phyloP scores from a whole-genome alignment of 2,329 filamentous ascomycete species.

The Dothideomycetes sp. region DNA sequence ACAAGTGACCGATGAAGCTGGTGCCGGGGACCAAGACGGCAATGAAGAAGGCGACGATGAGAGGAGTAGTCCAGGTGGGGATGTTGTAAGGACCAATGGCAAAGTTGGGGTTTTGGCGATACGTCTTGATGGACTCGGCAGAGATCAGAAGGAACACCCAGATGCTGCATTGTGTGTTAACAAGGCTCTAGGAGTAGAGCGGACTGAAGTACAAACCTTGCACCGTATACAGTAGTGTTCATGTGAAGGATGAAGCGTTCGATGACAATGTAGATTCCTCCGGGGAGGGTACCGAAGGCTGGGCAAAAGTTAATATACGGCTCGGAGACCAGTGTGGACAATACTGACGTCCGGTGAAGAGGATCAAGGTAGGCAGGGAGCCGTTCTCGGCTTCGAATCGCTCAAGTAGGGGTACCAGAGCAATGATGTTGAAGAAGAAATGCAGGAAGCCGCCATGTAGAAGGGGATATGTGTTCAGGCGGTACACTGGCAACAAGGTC shows the following conservation, averaged over 20 bases:
- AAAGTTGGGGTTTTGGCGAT: conserved; percentile 70
- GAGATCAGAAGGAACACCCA: conserved; percentile 88
- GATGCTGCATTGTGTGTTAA: conserved; percentile 46
- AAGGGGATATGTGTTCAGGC: conserved; percentile 84
- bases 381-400: conserved; percentile 90
- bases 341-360: conserved; percentile 82
- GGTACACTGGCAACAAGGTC: conserved; percentile 58
- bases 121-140: conserved; percentile 78
- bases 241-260: conserved; percentile 63
- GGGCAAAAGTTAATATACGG: background rate
- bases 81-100: conserved; percentile 58
- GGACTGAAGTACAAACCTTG: conserved; percentile 51
- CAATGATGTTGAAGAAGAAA: conserved; percentile 66
- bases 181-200: background rate
- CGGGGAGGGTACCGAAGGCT: conserved; percentile 55
- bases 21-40: conserved; percentile 70
- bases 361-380: conserved; percentile 73
- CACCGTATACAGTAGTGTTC: conserved; percentile 69
- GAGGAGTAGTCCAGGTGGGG: conserved; percentile 83
- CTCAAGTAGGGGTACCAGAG: conserved; percentile 79
- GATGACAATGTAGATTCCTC: conserved; percentile 67
- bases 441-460: conserved; percentile 78
- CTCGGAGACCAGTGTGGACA: no score
- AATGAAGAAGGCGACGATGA: conserved; percentile 66
- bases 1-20: conserved; percentile 78